Conservation (phyloP, 2,329 filamentous ascomycete species). For the Trichophyton simii region DNA sequence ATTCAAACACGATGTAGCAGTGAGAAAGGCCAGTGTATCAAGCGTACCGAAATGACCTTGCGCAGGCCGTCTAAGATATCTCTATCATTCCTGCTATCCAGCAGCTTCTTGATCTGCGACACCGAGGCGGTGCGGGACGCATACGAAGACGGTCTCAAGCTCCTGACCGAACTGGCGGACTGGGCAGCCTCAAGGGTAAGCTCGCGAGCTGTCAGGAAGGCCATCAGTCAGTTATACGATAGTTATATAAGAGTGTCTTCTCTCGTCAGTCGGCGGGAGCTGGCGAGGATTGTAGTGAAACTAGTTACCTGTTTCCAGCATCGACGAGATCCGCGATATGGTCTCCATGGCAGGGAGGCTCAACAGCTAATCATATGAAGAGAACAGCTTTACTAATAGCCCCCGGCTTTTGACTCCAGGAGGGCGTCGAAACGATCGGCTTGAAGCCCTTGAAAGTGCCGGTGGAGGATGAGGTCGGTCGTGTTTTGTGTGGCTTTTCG, state of each 20-base stretch:
- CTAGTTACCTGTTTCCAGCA: constrained; percentile 75
- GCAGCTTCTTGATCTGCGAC: constrained; percentile 82
- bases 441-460: not conserved
- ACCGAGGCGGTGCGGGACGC: constrained; percentile 56
- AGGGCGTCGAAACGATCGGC: not conserved
- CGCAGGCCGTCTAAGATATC: constrained; percentile 87
- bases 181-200: constrained; percentile 94
- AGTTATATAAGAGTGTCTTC: not conserved
- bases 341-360: constrained; percentile 61
- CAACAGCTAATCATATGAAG: not conserved
- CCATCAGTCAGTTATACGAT: constrained; percentile 2
- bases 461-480: too few species aligned
- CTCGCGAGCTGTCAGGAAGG: constrained; percentile 59
- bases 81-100: constrained; percentile 85
- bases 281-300: not conserved
- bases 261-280: not conserved
- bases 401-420: not conserved
- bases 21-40: not conserved
- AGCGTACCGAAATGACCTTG: constrained; percentile 65
- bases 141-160: constrained; percentile 40
- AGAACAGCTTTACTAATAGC: not conserved
- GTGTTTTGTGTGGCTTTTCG: too few species aligned
- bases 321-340: constrained; percentile 80
- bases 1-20: not conserved
- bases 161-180: constrained; percentile 53